Evolutionary conservation across 208 protist genomes (phyloP).

Genomic region (Angomonas ambiguus): DNA sequence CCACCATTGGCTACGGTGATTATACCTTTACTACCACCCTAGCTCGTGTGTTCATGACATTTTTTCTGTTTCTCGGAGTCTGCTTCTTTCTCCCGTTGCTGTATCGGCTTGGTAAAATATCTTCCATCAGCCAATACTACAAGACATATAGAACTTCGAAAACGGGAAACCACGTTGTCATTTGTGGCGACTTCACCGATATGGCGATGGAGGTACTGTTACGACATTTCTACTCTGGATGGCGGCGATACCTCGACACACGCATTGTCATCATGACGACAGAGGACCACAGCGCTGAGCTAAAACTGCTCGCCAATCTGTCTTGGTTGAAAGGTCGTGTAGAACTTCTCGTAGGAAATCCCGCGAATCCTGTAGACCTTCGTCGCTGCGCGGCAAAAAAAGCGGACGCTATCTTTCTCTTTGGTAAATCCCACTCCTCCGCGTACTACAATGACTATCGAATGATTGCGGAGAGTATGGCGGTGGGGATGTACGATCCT

Average conservation of each 20-base stretch:
- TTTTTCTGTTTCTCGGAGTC: constrained; percentile 70
- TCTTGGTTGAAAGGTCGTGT: constrained; percentile 74
- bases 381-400: constrained; percentile 47
- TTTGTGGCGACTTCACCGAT: constrained; percentile 65
- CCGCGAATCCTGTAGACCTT: constrained; percentile 41
- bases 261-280: constrained; percentile 64
- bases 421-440: constrained; percentile 56
- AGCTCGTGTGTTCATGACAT: constrained; percentile 61
- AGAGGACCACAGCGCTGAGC: constrained; percentile 46
- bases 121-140: constrained; percentile 38
- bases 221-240: constrained; percentile 73
- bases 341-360: constrained; percentile 65
- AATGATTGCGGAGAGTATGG: constrained; percentile 63
- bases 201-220: constrained; percentile 62
- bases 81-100: constrained; percentile 76
- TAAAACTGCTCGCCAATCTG: constrained; percentile 53
- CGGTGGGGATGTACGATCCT: constrained; percentile 54
- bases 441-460: constrained; percentile 79
- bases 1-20: constrained; percentile 80
- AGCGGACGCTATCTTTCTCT: constrained; percentile 81
- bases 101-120: constrained; percentile 39
- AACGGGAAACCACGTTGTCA: constrained; percentile 55
- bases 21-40: constrained; percentile 37
- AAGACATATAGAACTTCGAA: constrained; percentile 38
- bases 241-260: constrained; percentile 70